Percentiles rank a stretch among this genome's conserved stretches.
Conservation (phyloP, 1,284 basidiomycete species). For the Boletus mariae region DNA sequence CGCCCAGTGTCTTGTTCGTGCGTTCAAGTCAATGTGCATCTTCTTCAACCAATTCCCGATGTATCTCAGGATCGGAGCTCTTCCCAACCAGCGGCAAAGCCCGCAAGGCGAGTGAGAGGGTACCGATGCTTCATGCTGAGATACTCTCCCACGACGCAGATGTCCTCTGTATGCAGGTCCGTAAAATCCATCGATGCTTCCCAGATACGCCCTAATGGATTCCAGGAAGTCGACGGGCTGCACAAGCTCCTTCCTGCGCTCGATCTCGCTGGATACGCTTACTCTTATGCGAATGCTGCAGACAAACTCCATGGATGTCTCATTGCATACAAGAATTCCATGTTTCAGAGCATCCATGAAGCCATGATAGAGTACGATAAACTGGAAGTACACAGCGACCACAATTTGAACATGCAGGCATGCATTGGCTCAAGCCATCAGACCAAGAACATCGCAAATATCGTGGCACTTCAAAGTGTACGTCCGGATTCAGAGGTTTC, state of each 20-base stretch:
- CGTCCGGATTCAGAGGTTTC: slow-evolving; percentile 32
- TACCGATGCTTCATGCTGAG: slow-evolving; percentile 74
- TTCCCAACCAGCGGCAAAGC: slow-evolving; percentile 80
- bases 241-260: slow-evolving; percentile 63
- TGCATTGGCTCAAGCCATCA: slow-evolving; percentile 61
- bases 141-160: slow-evolving; percentile 65
- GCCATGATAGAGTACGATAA: slow-evolving; percentile 64
- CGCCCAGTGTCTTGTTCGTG: slow-evolving; percentile 75
- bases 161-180: slow-evolving; percentile 80
- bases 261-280: slow-evolving; percentile 54
- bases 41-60: neutral
- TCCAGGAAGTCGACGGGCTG: slow-evolving; percentile 72
- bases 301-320: slow-evolving; percentile 82
- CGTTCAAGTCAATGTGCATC: slow-evolving; percentile 32
- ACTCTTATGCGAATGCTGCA: slow-evolving; percentile 62
- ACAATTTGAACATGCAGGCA: slow-evolving; percentile 29
- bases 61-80: slow-evolving; percentile 65
- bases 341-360: slow-evolving; percentile 47
- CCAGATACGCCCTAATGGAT: slow-evolving; percentile 2
- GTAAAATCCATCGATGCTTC: slow-evolving; percentile 8
- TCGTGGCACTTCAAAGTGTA: slow-evolving; percentile 60
- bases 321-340: slow-evolving; percentile 60
- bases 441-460: slow-evolving; percentile 80
- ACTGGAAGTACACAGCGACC: slow-evolving; percentile 45
- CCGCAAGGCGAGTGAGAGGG: slow-evolving; percentile 68